Conservation (phyloP, 2,329 filamentous ascomycete species). For the Fusarium protoensiforme region DNA sequence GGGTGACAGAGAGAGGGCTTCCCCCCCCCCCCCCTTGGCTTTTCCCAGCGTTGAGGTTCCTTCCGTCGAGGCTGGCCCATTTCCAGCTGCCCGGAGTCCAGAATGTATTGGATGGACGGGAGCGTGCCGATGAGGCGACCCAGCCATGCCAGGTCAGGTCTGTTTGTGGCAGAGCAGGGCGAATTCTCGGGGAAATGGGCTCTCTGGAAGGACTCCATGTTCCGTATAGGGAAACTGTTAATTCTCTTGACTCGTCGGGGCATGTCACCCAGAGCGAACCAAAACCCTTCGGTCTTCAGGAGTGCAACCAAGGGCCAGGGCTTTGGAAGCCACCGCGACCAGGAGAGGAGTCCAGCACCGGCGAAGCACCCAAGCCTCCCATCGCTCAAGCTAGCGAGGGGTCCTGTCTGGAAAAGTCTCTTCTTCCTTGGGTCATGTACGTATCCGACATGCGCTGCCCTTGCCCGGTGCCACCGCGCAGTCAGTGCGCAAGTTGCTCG, state of each 20-base stretch:
- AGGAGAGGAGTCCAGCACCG: constrained; percentile 2
- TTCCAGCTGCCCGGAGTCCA: constrained; percentile 14
- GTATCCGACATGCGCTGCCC: constrained; percentile 24
- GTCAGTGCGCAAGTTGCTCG: constrained; percentile 30
- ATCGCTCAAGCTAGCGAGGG: constrained; percentile 8
- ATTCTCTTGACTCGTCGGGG: constrained; percentile 30
- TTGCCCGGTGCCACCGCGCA: constrained; percentile 26
- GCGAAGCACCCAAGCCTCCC: constrained; percentile 5
- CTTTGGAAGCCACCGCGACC: not conserved
- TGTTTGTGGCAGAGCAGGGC: not conserved
- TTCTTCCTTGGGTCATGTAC: constrained; percentile 19
- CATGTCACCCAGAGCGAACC: constrained; percentile 5
- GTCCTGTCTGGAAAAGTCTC: constrained; percentile 15
- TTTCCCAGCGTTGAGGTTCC: constrained; percentile 19
- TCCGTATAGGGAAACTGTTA: constrained; percentile 19
- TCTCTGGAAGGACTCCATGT: constrained; percentile 3
- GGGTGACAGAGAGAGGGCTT: not conserved
- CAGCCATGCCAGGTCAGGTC: not conserved
- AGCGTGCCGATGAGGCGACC: constrained; percentile 22
- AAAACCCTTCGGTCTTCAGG: constrained; percentile 7
- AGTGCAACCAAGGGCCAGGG: constrained; percentile 18
- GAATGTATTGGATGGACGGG: constrained; percentile 6
- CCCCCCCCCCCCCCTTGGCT: constrained; percentile 6
- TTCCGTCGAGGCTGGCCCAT: constrained; percentile 7
- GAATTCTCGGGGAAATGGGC: constrained; percentile 14